phyloP scores from a whole-genome alignment of 1,284 basidiomycete species.

The Puccinia brachypodii region DNA sequence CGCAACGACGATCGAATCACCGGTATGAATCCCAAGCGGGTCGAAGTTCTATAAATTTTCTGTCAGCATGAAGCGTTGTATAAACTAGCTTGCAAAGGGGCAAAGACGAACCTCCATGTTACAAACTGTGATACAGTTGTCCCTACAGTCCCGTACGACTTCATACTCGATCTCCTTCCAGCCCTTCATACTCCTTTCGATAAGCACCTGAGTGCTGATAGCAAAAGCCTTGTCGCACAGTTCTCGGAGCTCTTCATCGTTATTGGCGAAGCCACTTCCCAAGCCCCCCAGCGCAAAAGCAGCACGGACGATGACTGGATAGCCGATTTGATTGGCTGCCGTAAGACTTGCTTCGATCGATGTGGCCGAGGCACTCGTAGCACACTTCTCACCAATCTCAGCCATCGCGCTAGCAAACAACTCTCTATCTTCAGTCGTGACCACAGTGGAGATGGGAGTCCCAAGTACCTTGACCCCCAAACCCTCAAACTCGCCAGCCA shows the following conservation, averaged over 20 bases:
- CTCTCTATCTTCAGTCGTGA: conserved; percentile 94
- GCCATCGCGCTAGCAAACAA: conserved; percentile 93
- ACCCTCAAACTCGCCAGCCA: conserved; percentile 88
- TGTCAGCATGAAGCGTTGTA: too few species aligned
- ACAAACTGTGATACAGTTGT: conserved; percentile 98
- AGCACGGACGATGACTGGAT: conserved; percentile 93
- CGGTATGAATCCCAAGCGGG: conserved; percentile 96
- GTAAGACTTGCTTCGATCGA: conserved; percentile 74
- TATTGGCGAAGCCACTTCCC: conserved; percentile 89
- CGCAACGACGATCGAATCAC: conserved; percentile 98
- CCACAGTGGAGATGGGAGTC: conserved; percentile 95
- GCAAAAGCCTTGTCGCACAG: conserved; percentile 93
- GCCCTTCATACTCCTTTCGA: conserved; percentile 99
- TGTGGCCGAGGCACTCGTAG: conserved; percentile 80
- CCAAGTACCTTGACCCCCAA: conserved; percentile 86
- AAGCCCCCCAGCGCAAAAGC: conserved; percentile 94
- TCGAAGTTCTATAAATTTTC: conserved; percentile 78
- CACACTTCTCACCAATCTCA: conserved; percentile 92
- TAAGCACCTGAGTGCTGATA: conserved; percentile 91
- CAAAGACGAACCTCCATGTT: conserved; percentile 89
- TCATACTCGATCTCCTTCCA: conserved; percentile 99
- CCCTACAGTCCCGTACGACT: conserved; percentile 94
- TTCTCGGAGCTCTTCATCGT: conserved; percentile 80
- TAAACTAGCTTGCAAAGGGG: conserved; percentile 15
- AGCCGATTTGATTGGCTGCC: conserved; percentile 87